Evolutionary conservation across 805 yeast genomes (phyloP).

Genomic region (Huiozyma sinensis): DNA sequence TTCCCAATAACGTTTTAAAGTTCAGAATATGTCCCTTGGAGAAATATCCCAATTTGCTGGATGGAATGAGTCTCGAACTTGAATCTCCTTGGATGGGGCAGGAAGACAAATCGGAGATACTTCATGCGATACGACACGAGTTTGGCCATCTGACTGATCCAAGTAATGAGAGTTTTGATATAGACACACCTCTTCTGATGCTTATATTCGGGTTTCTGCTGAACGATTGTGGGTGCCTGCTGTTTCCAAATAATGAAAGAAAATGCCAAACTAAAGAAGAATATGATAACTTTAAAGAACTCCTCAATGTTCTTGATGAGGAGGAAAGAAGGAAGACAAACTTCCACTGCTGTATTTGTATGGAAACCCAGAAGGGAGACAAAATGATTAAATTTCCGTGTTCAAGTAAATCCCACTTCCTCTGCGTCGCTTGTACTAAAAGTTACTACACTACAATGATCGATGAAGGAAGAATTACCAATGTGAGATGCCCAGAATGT

Average conservation of each 20-base stretch:
- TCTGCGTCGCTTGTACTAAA: constrained; percentile 37
- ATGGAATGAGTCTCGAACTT: constrained; percentile 15
- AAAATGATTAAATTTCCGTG: constrained; percentile 33
- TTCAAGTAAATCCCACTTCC: constrained; percentile 28
- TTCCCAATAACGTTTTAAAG: constrained; percentile 7
- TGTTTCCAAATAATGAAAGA: constrained; percentile 7
- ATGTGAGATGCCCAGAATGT: constrained; percentile 49
- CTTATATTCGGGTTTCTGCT: constrained; percentile 34
- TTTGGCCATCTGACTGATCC: constrained; percentile 27
- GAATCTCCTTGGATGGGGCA: constrained; percentile 25
- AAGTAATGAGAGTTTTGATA: constrained; percentile 10
- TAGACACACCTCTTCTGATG: constrained; percentile 30
- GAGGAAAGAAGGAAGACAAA: constrained; percentile 29
- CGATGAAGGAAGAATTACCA: constrained; percentile 37
- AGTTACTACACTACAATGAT: constrained; percentile 36
- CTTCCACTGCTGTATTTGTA: constrained; percentile 48
- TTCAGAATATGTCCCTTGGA: constrained; percentile 8
- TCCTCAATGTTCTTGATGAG: constrained; percentile 16
- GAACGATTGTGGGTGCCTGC: constrained; percentile 11
- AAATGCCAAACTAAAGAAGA: constrained; percentile 9
- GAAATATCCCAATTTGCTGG: constrained; percentile 14
- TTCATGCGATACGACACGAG: constrained; percentile 15
- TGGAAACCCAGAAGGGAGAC: constrained; percentile 37
- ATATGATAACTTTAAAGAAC: constrained; percentile 10
- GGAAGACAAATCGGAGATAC: constrained; percentile 9